Percentiles rank a stretch among this genome's conserved stretches.
phyloP scores from a whole-genome alignment of 169 alveolate species.

The Hepatocystis sp. region DNA sequence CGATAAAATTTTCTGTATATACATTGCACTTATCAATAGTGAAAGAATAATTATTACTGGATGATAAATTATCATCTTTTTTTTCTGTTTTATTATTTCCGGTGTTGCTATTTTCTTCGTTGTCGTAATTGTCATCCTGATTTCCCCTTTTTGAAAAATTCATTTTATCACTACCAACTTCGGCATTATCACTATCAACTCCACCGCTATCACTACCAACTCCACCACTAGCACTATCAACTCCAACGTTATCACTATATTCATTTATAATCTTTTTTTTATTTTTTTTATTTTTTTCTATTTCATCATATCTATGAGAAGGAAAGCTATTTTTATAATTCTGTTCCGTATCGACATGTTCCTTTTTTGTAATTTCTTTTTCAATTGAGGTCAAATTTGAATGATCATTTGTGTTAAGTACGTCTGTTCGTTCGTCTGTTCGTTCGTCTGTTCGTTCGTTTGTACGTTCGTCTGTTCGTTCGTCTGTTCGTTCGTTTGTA shows the following conservation, averaged over 20 bases:
- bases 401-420: too few species aligned
- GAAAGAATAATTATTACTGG: conserved; percentile 34
- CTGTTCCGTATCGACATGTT: too few species aligned
- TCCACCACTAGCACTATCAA: too few species aligned
- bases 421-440: conserved; percentile 7
- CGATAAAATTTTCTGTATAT: conserved; percentile 64
- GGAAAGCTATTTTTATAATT: too few species aligned
- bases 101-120: background rate
- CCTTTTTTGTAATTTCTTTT: too few species aligned
- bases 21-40: conserved; percentile 56
- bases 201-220: background rate
- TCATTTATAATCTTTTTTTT: background rate
- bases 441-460: background rate
- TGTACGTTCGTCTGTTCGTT: background rate
- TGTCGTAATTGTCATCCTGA: background rate
- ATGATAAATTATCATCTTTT: conserved; percentile 9
- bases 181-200: background rate
- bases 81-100: background rate
- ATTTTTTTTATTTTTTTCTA: conserved; percentile 8
- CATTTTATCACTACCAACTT: background rate
- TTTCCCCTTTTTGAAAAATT: conserved; percentile 9
- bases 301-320: background rate
- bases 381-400: too few species aligned
- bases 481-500: too few species aligned
- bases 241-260: background rate